Percentiles rank a stretch among this genome's conserved stretches.
Evolutionary conservation across 805 yeast species (phyloP).

Genomic region (Lachancea dasiensis): DNA sequence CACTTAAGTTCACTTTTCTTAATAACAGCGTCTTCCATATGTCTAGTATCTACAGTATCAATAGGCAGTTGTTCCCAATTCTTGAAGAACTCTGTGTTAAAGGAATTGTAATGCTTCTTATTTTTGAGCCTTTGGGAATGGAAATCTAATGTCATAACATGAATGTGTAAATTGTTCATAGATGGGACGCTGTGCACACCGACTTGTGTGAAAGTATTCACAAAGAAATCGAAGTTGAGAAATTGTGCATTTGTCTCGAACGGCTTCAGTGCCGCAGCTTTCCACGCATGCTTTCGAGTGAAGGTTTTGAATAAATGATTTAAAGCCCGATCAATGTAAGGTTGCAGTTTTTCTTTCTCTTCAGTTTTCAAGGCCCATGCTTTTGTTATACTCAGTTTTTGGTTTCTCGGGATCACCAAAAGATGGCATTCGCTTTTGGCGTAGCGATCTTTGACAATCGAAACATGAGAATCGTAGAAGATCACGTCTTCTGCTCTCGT

Average conservation of each 20-base stretch:
- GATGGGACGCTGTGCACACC: constrained; percentile 75
- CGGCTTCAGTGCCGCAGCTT: constrained; percentile 12
- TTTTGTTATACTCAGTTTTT: constrained; percentile 36
- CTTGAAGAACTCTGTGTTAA: constrained; percentile 60
- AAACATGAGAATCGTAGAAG: constrained; percentile 45
- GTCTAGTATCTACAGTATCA: constrained; percentile 29
- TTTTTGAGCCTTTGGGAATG: constrained; percentile 49
- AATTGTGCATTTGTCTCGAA: constrained; percentile 16
- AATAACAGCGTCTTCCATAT: constrained; percentile 33
- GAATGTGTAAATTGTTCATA: constrained; percentile 63
- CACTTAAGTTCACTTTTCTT: constrained; percentile 37
- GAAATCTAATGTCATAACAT: constrained; percentile 63
- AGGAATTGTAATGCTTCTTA: constrained; percentile 64
- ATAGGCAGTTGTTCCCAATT: constrained; percentile 45
- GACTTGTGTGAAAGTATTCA: constrained; percentile 35
- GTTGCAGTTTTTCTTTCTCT: constrained; percentile 36
- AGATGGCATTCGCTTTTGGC: constrained; percentile 61
- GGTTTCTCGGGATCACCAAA: constrained; percentile 52
- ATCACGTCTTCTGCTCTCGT: constrained; percentile 35
- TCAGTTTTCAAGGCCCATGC: constrained; percentile 43
- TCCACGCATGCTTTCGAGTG: constrained; percentile 10
- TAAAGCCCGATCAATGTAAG: constrained; percentile 23
- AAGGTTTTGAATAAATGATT: constrained; percentile 30
- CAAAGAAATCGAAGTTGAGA: constrained; percentile 16
- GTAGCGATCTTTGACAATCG: constrained; percentile 52